Base-by-base conservation (phyloP, 352 stramenopile species). In the Paralagenidium karlingii region DNA sequence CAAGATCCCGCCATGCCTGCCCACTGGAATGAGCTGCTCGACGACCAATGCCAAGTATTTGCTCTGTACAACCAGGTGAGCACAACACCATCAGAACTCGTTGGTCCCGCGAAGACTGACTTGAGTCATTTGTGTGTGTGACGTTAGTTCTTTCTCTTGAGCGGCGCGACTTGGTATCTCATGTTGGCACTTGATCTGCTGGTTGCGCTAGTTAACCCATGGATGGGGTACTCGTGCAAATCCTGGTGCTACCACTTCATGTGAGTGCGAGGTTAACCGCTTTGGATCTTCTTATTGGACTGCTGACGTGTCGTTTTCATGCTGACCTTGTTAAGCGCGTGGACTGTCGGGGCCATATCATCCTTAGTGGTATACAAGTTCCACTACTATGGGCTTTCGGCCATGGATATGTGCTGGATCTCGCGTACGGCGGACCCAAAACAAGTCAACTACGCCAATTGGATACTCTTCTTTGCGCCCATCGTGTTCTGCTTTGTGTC, bases 221-320 rank as follows among this genome's bases (percentile, higher is more conserved):
- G 77, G 77, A 88, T 88, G 71, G 74, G 77, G 37, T 91, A 91
- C 53, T 62, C 69, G 10, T 86, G 76, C 65, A 91, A 91, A 45
- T 63, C 74, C 11, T 83, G 77, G 71, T 56, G 70, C 19, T 88
- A 91, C 45, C 77, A 91, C 32, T 74, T 50, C 22, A 82, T 88
- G 76, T 87, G 61, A 42, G 65, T 46, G 0, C 5, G 8, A 3
- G 8, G 3, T 36, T 7, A n/a, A n/a, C n/a, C n/a, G 12, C 9
- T 8, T n/a, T 5, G 16, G 21, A 22, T 22, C 33, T 12, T 20
- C 11, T 43, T 21, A 16, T 36, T 16, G 19, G 7, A 16, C 16
- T 36, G 7, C 22, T 20, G 30, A 36, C 7, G 30, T 3, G 19
- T 36, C 15, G 19, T 36, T 36, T 16, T 36, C 30, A 36, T 20